phyloP scores from a whole-genome alignment of 257 asterid genomes.

The Primulina tabacum region DNA sequence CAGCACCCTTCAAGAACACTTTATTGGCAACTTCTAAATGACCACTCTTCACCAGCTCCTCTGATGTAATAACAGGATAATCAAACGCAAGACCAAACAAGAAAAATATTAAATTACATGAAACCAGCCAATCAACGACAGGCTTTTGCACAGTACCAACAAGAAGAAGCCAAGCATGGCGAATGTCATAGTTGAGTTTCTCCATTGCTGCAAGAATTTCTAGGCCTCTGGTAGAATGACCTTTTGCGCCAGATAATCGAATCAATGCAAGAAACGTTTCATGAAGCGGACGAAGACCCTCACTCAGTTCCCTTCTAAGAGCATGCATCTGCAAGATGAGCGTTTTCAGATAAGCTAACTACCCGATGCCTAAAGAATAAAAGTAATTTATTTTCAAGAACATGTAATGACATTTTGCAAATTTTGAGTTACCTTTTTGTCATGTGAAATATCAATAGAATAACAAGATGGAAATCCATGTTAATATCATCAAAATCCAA shows the following conservation, averaged over 20 bases:
- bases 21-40: slow-evolving; percentile 89
- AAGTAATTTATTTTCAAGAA: slow-evolving; percentile 19
- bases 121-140: slow-evolving; percentile 28
- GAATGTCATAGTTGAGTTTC: slow-evolving; percentile 84
- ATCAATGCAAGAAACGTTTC: slow-evolving; percentile 88
- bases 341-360: slow-evolving; percentile 25
- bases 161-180: slow-evolving; percentile 93
- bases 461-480: background rate
- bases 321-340: slow-evolving; percentile 85
- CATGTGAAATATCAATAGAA: background rate
- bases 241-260: slow-evolving; percentile 87
- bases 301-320: slow-evolving; percentile 88
- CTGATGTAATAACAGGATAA: slow-evolving; percentile 45
- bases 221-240: slow-evolving; percentile 78
- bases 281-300: slow-evolving; percentile 93
- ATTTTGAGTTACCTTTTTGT: background rate
- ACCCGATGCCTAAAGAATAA: slow-evolving; percentile 16
- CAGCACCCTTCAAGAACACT: slow-evolving; percentile 90
- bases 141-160: slow-evolving; percentile 59
- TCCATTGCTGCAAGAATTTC: slow-evolving; percentile 99
- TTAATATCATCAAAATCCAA: background rate
- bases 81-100: slow-evolving; percentile 23
- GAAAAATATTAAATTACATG: slow-evolving; percentile 22
- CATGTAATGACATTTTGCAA: slow-evolving; percentile 1
- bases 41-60: slow-evolving; percentile 82